Percentiles rank a stretch among this genome's conserved stretches.
Evolutionary conservation across 1,284 basidiomycete genomes (phyloP).

Genomic region (Sanghuangporus sanghuang): DNA sequence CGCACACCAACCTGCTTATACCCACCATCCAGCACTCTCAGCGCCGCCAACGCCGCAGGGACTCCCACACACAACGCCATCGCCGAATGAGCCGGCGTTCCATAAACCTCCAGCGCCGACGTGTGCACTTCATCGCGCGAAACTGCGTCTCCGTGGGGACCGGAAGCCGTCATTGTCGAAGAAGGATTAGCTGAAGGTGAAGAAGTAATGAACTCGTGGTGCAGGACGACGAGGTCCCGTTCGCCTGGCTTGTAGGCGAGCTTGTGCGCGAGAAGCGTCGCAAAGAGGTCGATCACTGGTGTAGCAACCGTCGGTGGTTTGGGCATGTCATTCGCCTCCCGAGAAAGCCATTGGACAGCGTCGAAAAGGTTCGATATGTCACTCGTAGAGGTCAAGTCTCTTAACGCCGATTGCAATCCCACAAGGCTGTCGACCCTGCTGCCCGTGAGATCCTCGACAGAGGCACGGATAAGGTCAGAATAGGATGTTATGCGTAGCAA

Average conservation of each 20-base stretch:
- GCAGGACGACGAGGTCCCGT: slow-evolving; percentile 83
- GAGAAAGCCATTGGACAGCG: slow-evolving; percentile 57
- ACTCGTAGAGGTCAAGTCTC: slow-evolving; percentile 31
- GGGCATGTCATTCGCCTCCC: slow-evolving; percentile 32
- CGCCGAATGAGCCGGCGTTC: slow-evolving; percentile 60
- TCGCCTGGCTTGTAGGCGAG: slow-evolving; percentile 72
- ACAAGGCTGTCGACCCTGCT: slow-evolving; percentile 15
- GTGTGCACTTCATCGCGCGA: slow-evolving; percentile 57
- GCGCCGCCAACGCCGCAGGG: slow-evolving; percentile 77
- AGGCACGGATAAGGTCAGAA: slow-evolving; percentile 26
- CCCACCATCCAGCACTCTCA: slow-evolving; percentile 64
- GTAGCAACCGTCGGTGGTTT: slow-evolving; percentile 38
- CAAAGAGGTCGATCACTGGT: slow-evolving; percentile 76
- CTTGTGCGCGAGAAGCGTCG: slow-evolving; percentile 68
- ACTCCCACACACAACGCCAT: slow-evolving; percentile 90
- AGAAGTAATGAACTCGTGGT: slow-evolving; percentile 71
- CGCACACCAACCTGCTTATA: slow-evolving; percentile 47
- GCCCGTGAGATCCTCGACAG: slow-evolving; percentile 4
- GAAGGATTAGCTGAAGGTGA: slow-evolving; percentile 11
- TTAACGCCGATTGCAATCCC: slow-evolving; percentile 36
- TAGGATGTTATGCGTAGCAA: slow-evolving; percentile 39
- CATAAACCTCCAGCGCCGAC: slow-evolving; percentile 72
- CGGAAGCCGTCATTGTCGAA: background rate
- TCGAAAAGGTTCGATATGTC: slow-evolving; percentile 35
- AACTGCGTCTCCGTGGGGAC: slow-evolving; percentile 16